phyloP scores from a whole-genome alignment of 169 alveolate genomes.

The Cryptosporidium parvum region DNA sequence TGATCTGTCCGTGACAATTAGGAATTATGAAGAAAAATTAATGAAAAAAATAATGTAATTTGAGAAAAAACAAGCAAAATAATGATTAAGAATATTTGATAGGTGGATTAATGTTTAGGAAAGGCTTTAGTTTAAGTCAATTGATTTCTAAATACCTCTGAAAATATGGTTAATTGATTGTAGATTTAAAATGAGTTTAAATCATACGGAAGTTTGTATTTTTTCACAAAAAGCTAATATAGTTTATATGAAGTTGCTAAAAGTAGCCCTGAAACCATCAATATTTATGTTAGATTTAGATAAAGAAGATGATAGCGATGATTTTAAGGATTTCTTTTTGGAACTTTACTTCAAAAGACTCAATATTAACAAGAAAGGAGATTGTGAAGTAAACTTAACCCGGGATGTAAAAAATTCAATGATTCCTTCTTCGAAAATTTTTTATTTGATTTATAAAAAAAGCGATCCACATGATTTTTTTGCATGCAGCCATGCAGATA shows the following conservation, averaged over 20 bases:
- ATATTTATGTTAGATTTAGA: constrained; percentile 2
- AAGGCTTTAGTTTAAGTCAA: not conserved
- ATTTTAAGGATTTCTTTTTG: not conserved
- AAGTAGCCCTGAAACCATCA: constrained; percentile 5
- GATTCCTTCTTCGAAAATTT: constrained; percentile 11
- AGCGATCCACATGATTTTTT: not conserved
- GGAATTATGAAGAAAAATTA: not conserved
- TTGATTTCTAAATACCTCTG: no score
- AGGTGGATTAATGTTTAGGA: not conserved
- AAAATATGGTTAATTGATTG: not conserved
- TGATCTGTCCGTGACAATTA: constrained; percentile 25
- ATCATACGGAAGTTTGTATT: constrained; percentile 25
- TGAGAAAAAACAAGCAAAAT: not conserved
- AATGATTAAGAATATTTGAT: not conserved
- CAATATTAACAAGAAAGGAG: not conserved
- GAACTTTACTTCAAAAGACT: not conserved
- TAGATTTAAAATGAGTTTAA: not conserved
- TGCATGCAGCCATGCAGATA: constrained; percentile 1
- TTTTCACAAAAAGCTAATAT: not conserved
- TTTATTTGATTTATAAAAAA: constrained; percentile 15
- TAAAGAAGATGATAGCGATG: not conserved
- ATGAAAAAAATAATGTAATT: not conserved
- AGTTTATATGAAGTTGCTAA: constrained; percentile 4
- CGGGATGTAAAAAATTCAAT: constrained; percentile 10
- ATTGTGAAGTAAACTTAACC: not conserved